phyloP scores from a whole-genome alignment of 371 early-diverging fungal genomes.

The Apophysomyces trapeziformis region DNA sequence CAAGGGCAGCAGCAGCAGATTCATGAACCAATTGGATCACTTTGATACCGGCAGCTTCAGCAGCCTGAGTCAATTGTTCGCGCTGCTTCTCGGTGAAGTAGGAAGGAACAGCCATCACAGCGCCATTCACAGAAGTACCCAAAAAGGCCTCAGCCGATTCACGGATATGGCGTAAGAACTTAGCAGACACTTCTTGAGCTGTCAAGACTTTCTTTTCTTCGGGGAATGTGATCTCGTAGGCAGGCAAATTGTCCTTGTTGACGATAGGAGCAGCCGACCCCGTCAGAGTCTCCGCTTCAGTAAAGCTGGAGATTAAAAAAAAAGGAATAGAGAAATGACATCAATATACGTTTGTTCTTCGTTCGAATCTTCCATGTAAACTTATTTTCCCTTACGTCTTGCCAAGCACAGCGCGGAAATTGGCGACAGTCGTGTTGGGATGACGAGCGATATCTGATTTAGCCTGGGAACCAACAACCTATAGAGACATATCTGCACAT shows the following conservation, averaged over 20 bases:
- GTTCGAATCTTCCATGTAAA: not conserved
- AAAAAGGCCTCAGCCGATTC: constrained; percentile 91
- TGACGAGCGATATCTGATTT: constrained; percentile 89
- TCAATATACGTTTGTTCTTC: not conserved
- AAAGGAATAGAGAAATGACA: not conserved
- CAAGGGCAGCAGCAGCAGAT: constrained; percentile 96
- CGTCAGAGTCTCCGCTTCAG: constrained; percentile 52
- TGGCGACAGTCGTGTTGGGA: constrained; percentile 84
- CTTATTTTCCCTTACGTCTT: constrained; percentile 54
- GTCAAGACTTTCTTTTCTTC: constrained; percentile 66
- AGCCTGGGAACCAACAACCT: constrained; percentile 94
- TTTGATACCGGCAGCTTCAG: constrained; percentile 89
- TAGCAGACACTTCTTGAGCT: constrained; percentile 74
- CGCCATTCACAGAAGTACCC: constrained; percentile 80
- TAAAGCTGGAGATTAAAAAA: constrained; percentile 27
- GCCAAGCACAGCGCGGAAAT: constrained; percentile 88
- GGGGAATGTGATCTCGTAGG: constrained; percentile 77
- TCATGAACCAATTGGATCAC: constrained; percentile 92
- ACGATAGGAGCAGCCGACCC: constrained; percentile 67
- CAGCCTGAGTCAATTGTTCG: constrained; percentile 80
- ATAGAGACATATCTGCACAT: not conserved
- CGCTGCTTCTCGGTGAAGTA: constrained; percentile 91
- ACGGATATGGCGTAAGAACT: constrained; percentile 81
- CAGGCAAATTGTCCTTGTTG: constrained; percentile 70
- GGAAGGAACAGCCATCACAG: constrained; percentile 94